Conservation (phyloP, 1,284 basidiomycete genomes). For the Leccinum insolens region DNA sequence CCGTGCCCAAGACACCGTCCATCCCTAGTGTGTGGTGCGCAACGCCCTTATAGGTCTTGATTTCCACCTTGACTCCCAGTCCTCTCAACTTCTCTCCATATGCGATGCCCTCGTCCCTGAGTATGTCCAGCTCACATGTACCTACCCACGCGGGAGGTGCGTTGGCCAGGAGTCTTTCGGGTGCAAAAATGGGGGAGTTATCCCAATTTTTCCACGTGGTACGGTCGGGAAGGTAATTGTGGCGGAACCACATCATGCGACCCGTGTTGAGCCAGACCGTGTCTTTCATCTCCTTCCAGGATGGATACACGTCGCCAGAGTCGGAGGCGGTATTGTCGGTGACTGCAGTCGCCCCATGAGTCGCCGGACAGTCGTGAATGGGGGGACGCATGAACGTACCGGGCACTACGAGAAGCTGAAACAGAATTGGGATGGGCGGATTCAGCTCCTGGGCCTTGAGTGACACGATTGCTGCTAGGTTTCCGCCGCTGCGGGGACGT, state of each 20-base stretch:
- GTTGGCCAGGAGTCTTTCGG: constrained; percentile 52
- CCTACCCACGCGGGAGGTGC: constrained; percentile 64
- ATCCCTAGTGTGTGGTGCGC: constrained; percentile 74
- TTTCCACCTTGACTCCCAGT: constrained; percentile 57
- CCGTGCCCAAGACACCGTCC: constrained; percentile 61
- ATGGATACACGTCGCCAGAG: constrained; percentile 42
- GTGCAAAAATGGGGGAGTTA: constrained; percentile 69
- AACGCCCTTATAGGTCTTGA: constrained; percentile 58
- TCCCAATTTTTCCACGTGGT: constrained; percentile 66
- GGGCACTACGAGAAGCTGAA: constrained; percentile 71
- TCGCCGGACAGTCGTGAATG: background rate
- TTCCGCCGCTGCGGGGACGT: constrained; percentile 58
- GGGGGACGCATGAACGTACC: constrained; percentile 16
- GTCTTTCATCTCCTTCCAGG: constrained; percentile 62
- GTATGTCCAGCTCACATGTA: constrained; percentile 67
- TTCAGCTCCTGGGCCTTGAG: constrained; percentile 58
- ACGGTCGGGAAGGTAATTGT: constrained; percentile 66
- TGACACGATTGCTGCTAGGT: constrained; percentile 67
- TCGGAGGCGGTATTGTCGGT: constrained; percentile 61
- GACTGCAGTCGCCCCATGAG: constrained; percentile 36
- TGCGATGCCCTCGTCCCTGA: constrained; percentile 66
- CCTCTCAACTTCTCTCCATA: constrained; percentile 63
- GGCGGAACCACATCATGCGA: constrained; percentile 75
- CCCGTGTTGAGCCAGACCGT: constrained; percentile 62
- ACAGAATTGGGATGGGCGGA: constrained; percentile 58